Conservation (phyloP, 2,329 filamentous ascomycete species). For the Endothia cerciana region DNA sequence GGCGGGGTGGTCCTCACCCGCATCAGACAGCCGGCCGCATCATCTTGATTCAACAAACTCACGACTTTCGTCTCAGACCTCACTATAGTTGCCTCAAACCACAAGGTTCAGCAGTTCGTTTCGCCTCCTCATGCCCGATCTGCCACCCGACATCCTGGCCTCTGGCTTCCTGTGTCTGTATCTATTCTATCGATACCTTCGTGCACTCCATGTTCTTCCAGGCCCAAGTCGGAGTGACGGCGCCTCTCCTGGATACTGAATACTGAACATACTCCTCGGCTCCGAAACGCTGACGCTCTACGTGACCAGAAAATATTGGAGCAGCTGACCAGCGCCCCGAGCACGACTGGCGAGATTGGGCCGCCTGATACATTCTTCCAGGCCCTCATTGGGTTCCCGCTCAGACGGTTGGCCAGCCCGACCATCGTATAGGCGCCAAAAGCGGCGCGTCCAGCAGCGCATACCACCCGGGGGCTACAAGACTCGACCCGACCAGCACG, state of each 20-base stretch:
- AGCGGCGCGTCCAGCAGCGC: not conserved
- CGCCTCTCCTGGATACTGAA: not conserved
- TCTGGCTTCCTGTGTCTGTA: not conserved
- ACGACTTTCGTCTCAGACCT: too few relatives aligned
- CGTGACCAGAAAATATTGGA: too few relatives aligned
- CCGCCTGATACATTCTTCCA: too few relatives aligned
- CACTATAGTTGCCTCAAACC: too few relatives aligned
- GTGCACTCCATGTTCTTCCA: not conserved
- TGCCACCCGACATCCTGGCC: too few relatives aligned
- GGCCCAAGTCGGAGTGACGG: not conserved
- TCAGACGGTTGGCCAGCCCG: not conserved
- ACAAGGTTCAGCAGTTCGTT: too few relatives aligned
- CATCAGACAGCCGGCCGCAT: too few relatives aligned
- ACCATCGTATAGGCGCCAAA: not conserved
- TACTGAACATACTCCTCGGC: not conserved
- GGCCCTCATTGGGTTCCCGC: too few relatives aligned
- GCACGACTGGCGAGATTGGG: too few relatives aligned
- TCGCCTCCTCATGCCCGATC: too few relatives aligned
- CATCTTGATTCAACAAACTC: too few relatives aligned
- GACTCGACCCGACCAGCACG: slow-evolving; percentile 1
- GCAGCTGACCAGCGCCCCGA: too few relatives aligned
- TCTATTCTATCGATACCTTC: not conserved
- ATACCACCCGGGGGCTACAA: not conserved
- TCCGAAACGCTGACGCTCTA: not conserved
- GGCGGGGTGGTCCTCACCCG: not conserved